A percentile compares a stretch with the other conserved stretches of the same genome.
Conservation (phyloP, 257 asterid genomes). For the Solanum sejunctum region DNA sequence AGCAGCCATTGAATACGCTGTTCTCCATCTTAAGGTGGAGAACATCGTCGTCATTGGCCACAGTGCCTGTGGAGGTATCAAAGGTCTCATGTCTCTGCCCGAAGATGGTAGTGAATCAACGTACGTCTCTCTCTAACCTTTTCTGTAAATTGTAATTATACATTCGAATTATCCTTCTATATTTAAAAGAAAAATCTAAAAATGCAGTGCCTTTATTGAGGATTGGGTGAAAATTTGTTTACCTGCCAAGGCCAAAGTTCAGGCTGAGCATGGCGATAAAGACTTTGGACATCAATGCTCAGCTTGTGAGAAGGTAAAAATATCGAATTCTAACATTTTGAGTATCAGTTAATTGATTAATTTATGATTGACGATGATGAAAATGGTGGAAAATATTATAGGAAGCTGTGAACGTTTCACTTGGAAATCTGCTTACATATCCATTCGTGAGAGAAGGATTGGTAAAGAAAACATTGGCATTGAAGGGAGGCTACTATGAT, state of each 20-base stretch:
- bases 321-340: not conserved
- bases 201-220: slow-evolving; percentile 74
- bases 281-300: slow-evolving; percentile 44
- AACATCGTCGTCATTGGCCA: slow-evolving; percentile 87
- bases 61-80: slow-evolving; percentile 94
- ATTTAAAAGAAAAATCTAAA: not conserved
- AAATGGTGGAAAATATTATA: slow-evolving; percentile 4
- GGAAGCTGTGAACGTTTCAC: slow-evolving; percentile 94
- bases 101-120: slow-evolving; percentile 58
- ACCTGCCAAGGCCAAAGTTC: slow-evolving; percentile 73
- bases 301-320: slow-evolving; percentile 57
- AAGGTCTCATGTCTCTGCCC: slow-evolving; percentile 87
- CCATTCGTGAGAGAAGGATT: slow-evolving; percentile 87
- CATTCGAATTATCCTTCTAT: not conserved
- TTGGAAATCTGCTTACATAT: slow-evolving; percentile 70
- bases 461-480: slow-evolving; percentile 75
- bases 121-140: slow-evolving; percentile 17
- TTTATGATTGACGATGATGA: no score
- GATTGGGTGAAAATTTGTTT: slow-evolving; percentile 82
- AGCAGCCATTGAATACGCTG: slow-evolving; percentile 81
- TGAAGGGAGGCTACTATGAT: slow-evolving; percentile 86
- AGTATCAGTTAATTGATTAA: not conserved
- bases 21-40: slow-evolving; percentile 75
- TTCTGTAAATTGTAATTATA: not conserved
- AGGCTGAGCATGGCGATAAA: slow-evolving; percentile 10